Evolutionary conservation across 805 yeast genomes (phyloP).

Genomic region (Yamadazyma phyllophila): DNA sequence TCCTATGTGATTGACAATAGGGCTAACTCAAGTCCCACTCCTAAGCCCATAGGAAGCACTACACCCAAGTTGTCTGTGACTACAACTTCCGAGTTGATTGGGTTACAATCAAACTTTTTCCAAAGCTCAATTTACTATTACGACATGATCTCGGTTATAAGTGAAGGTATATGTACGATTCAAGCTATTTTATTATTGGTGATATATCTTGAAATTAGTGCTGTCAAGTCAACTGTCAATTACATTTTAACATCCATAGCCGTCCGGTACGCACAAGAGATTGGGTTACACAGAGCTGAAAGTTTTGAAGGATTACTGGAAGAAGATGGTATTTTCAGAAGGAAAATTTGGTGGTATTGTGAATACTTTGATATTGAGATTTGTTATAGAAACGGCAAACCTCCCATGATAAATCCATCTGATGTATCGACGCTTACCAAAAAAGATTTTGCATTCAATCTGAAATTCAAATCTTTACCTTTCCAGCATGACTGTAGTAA

Average conservation of each 20-base stretch:
- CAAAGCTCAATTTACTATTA: constrained; percentile 48
- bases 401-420: constrained; percentile 32
- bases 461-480: background rate
- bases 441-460: constrained; percentile 15
- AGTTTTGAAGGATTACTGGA: constrained; percentile 20
- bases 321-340: constrained; percentile 23
- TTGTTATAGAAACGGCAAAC: constrained; percentile 39
- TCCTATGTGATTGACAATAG: constrained; percentile 20
- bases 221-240: constrained; percentile 29
- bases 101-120: constrained; percentile 20
- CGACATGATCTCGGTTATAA: constrained; percentile 46
- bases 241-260: constrained; percentile 32
- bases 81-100: constrained; percentile 15
- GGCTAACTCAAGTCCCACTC: background rate
- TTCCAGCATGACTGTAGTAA: background rate
- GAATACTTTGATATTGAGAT: constrained; percentile 37
- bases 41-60: background rate
- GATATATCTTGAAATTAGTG: constrained; percentile 31
- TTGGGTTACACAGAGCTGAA: constrained; percentile 40
- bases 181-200: constrained; percentile 52
- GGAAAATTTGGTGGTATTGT: constrained; percentile 38
- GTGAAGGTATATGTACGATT: constrained; percentile 51
- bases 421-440: constrained; percentile 30
- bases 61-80: background rate
- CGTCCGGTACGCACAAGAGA: constrained; percentile 39